Base-by-base conservation (phyloP, 192 early-diverging fungal species). In the Coemansia sp. region DNA sequence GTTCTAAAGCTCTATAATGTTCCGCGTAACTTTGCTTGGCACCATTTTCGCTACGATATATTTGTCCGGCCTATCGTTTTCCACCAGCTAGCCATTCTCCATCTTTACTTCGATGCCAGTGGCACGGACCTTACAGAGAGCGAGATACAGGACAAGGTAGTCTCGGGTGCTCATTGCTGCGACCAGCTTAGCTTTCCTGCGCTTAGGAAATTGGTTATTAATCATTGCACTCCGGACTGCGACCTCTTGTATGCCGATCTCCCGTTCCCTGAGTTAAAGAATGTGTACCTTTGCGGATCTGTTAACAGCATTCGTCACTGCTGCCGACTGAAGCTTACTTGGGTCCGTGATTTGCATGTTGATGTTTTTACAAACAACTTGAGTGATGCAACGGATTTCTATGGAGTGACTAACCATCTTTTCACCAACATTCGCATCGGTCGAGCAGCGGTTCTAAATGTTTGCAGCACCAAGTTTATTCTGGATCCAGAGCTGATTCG, bases 121-220 rank as follows among this genome's bases (percentile, higher is more conserved):
- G n/a, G n/a, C 11, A 31, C 0, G 11, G 54, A 3, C 1, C 27
- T 31, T 10, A 57, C 22, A 7, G 24, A 27, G 22, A 27, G 22
- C 9, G 22, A 24, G 22, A 3, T 57, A 27, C 22, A 57, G 54
- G 20, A 13, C 7, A 57, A 57, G 31, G 6, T 36, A 36, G 7
- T 18, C 16, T 33, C 33, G 3, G 57, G 57, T 16, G 13, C 57
- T 1, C 24, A 18, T 33, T 60, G 24, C 54, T 57, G 29, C 29
- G 54, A 57, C 27, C 8, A 31, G 54, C 54, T 57, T 31, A 11
- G n/a, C 54, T 57, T 57, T 57, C 54, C 54, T 27, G 54, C 24
- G 29, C 29, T 57, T 11, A 57, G 24, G 5, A 3, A 31, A 27
- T 13, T 57, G 54, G 10, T 3, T 3, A 57, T 57, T 31, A 3